These are phyloP conservation scores for Paratinospora sagittata DNA, from an alignment of 164 flowering plant species.

Conservation along the genomic window DNA sequence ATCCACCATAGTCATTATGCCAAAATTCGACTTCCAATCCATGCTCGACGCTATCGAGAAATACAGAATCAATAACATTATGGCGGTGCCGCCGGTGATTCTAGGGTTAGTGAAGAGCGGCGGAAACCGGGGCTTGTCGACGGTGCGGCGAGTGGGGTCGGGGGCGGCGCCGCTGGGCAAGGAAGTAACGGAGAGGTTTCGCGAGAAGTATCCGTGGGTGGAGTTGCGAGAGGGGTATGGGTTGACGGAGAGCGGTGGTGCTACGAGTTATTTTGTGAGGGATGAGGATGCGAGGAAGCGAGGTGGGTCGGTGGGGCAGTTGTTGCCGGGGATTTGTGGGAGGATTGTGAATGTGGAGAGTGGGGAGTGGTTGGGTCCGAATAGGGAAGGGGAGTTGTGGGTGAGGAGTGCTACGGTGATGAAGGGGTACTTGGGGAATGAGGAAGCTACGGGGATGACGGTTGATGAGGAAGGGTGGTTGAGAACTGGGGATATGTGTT, in stretches of 20 bases:
- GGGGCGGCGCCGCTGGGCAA: constrained; percentile 81
- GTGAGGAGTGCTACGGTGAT: constrained; percentile 52
- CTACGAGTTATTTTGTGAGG: constrained; percentile 25
- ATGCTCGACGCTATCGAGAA: constrained; percentile 50
- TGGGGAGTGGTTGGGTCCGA: constrained; percentile 37
- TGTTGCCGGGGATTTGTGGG: constrained; percentile 44
- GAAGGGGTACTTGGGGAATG: constrained; percentile 52
- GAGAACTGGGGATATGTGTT: constrained; percentile 66
- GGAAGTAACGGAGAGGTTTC: constrained; percentile 39
- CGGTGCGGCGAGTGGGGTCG: constrained; percentile 42
- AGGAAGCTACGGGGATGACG: constrained; percentile 47
- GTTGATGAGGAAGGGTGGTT: constrained; percentile 58
- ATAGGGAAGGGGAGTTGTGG: constrained; percentile 61
- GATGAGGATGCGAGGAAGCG: constrained; percentile 28
- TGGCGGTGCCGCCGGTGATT: constrained; percentile 69
- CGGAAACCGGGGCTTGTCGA: constrained; percentile 25
- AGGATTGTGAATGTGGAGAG: constrained; percentile 54
- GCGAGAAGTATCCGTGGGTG: constrained; percentile 53
- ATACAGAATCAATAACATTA: constrained; percentile 42
- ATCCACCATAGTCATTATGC: constrained; percentile 46
- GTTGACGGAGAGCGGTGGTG: constrained; percentile 57
- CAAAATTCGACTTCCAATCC: constrained; percentile 38
- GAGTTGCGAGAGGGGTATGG: constrained; percentile 64
- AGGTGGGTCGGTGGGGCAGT: constrained; percentile 33
- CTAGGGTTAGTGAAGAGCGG: constrained; percentile 43